phyloP scores from a whole-genome alignment of 1,284 basidiomycete genomes.

The Agaricales sp. region DNA sequence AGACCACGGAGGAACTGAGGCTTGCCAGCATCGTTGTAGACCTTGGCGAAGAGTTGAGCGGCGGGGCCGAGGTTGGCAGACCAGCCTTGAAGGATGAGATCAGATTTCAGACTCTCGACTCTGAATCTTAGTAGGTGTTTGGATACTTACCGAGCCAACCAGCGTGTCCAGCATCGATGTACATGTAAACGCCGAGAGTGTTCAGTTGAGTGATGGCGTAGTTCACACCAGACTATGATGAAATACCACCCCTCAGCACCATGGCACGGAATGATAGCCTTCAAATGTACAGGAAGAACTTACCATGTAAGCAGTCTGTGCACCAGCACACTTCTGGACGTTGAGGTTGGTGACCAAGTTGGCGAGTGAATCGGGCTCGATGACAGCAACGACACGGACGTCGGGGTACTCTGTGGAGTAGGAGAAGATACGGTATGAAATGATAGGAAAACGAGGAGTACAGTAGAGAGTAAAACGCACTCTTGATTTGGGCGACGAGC shows the following conservation, averaged over 20 bases:
- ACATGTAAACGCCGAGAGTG: conserved; percentile 44
- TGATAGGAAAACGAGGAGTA: conserved; percentile 2
- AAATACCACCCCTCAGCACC: conserved; percentile 11
- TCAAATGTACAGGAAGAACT: too few relatives aligned
- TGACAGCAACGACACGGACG: conserved; percentile 51
- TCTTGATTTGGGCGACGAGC: conserved; percentile 43
- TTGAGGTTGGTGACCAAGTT: conserved; percentile 47
- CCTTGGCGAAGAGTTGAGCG: conserved; percentile 40
- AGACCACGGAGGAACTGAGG: conserved; percentile 47
- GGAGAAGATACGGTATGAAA: too few relatives aligned
- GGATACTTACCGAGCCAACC: conserved; percentile 46
- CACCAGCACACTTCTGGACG: conserved; percentile 43
- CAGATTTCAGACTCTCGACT: not conserved
- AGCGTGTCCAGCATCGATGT: conserved; percentile 56
- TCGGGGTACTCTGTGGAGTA: conserved; percentile 47
- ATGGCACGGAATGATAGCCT: conserved; percentile 1
- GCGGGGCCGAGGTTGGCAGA: conserved; percentile 50
- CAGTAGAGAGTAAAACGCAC: conserved; percentile 21
- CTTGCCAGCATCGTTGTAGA: conserved; percentile 39
- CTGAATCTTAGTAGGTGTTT: not conserved
- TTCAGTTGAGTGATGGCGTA: conserved; percentile 50
- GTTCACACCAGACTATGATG: conserved; percentile 24
- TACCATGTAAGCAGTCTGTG: conserved; percentile 40
- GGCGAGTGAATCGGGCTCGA: conserved; percentile 56
- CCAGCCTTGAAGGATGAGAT: conserved; percentile 22